Percentiles rank a stretch among this genome's conserved stretches.
phyloP scores from a whole-genome alignment of 164 flowering plant genomes.

The Amborella trichopoda region DNA sequence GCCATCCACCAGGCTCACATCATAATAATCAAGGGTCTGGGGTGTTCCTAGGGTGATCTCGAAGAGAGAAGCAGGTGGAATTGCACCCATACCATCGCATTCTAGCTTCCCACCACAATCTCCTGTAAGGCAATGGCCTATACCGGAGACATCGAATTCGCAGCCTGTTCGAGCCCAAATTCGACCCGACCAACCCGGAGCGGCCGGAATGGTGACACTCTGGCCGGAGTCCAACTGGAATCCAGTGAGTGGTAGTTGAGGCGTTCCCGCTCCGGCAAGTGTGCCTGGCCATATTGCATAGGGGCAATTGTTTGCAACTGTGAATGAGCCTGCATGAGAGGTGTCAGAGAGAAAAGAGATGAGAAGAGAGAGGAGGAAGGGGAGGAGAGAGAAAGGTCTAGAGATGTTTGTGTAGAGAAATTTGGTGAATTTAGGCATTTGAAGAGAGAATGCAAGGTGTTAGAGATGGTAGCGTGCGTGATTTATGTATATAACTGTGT shows the following conservation, averaged over 20 bases:
- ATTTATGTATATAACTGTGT: too few species aligned
- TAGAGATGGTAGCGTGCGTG: too few species aligned
- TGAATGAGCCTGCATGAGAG: slow-evolving; percentile 20
- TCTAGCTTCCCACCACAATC: slow-evolving; percentile 67
- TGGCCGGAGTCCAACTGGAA: slow-evolving; percentile 42
- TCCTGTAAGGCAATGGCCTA: slow-evolving; percentile 54
- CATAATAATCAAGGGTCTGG: slow-evolving; percentile 44
- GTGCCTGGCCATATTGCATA: slow-evolving; percentile 82
- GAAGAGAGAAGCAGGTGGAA: slow-evolving; percentile 66
- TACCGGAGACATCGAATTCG: slow-evolving; percentile 38
- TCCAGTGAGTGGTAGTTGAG: slow-evolving; percentile 47
- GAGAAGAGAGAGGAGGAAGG: too few species aligned
- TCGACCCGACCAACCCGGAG: slow-evolving; percentile 75
- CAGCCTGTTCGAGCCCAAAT: slow-evolving; percentile 84
- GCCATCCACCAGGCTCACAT: slow-evolving; percentile 77
- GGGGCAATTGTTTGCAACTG: slow-evolving; percentile 57
- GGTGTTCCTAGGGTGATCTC: slow-evolving; percentile 66
- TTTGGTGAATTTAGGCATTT: too few species aligned
- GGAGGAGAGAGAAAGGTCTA: too few species aligned
- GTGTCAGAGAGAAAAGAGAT: not conserved
- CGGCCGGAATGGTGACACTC: slow-evolving; percentile 17
- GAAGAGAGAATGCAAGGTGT: too few species aligned
- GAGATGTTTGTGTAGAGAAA: too few species aligned
- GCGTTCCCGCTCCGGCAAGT: slow-evolving; percentile 52
- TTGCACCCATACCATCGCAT: slow-evolving; percentile 55